These are phyloP conservation scores for Sequoia sempervirens DNA, from an alignment of 75 land plant species.

Conservation along the genomic window DNA sequence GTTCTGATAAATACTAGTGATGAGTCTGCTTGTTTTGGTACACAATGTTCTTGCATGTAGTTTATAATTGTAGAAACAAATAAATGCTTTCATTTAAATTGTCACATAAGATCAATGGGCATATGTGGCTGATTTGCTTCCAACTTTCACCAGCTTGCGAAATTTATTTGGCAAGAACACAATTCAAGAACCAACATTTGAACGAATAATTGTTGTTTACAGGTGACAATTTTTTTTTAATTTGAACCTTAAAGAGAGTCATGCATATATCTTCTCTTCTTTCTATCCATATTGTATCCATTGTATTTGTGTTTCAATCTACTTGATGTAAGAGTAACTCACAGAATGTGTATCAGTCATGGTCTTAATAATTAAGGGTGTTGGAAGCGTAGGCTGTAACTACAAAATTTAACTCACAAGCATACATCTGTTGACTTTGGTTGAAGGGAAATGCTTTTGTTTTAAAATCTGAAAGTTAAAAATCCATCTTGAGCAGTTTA, in stretches of 20 bases:
- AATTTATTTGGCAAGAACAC: constrained; percentile 62
- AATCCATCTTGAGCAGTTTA: neutral
- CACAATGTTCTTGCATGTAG: neutral
- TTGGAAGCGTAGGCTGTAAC: neutral
- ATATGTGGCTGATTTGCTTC: constrained; percentile 9
- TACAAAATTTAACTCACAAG: neutral
- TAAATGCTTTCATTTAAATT: neutral
- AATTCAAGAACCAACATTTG: constrained; percentile 95
- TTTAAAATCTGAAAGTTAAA: neutral
- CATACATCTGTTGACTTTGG: neutral
- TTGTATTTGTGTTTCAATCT: neutral
- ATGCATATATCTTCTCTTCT: neutral
- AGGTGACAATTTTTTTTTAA: constrained; percentile 45
- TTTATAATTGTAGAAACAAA: neutral
- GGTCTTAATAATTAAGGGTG: neutral
- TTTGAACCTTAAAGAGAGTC: neutral
- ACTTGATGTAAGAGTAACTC: neutral
- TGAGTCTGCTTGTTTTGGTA: neutral
- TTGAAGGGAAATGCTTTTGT: neutral
- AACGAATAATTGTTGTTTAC: constrained; percentile 92
- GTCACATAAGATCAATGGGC: neutral
- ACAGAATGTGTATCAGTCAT: neutral
- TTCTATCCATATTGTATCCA: neutral
- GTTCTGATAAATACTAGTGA: constrained; percentile 9
- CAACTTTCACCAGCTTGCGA: constrained; percentile 31